Percentiles rank a stretch among this genome's conserved stretches.
Evolutionary conservation across 805 yeast genomes (phyloP).

Genomic region (Metschnikowia cerradonensis): DNA sequence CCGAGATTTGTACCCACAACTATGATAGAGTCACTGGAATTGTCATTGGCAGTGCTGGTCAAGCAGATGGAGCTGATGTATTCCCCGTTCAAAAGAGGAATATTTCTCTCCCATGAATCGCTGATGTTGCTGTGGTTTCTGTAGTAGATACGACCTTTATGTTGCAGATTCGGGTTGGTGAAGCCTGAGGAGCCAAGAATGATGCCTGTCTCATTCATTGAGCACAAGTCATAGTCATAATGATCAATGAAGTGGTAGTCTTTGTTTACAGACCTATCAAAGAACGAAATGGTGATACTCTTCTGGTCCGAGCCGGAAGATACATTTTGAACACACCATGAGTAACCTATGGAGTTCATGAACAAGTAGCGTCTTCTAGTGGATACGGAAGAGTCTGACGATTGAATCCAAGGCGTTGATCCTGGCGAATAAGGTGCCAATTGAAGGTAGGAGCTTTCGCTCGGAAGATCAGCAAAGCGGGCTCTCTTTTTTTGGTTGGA

Average conservation of each 20-base stretch:
- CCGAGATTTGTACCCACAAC: conserved; percentile 77
- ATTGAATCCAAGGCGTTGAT: conserved; percentile 68
- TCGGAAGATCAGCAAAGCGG: not conserved
- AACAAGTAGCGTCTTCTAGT: conserved; percentile 63
- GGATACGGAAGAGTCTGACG: conserved; percentile 29
- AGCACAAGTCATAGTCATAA: conserved; percentile 67
- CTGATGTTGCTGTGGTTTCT: conserved; percentile 63
- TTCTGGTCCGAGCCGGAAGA: conserved; percentile 34
- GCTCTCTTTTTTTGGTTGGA: conserved; percentile 10
- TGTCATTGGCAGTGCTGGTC: conserved; percentile 25
- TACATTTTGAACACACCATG: conserved; percentile 59
- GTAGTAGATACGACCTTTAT: conserved; percentile 49
- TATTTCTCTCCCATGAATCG: conserved; percentile 67
- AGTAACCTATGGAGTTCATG: conserved; percentile 77
- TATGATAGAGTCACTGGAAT: conserved; percentile 40
- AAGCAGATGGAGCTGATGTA: conserved; percentile 65
- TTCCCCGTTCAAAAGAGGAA: conserved; percentile 55
- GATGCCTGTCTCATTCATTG: conserved; percentile 63
- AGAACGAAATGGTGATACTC: conserved; percentile 82
- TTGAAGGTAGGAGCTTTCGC: conserved; percentile 12
- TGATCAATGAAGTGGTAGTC: conserved; percentile 86
- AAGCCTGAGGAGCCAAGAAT: conserved; percentile 48
- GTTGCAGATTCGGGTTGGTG: conserved; percentile 7
- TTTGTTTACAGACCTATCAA: conserved; percentile 68
- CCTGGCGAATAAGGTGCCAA: conserved; percentile 79